Conservation (phyloP, 1,284 basidiomycete species). For the Rhodotorula sp. region DNA sequence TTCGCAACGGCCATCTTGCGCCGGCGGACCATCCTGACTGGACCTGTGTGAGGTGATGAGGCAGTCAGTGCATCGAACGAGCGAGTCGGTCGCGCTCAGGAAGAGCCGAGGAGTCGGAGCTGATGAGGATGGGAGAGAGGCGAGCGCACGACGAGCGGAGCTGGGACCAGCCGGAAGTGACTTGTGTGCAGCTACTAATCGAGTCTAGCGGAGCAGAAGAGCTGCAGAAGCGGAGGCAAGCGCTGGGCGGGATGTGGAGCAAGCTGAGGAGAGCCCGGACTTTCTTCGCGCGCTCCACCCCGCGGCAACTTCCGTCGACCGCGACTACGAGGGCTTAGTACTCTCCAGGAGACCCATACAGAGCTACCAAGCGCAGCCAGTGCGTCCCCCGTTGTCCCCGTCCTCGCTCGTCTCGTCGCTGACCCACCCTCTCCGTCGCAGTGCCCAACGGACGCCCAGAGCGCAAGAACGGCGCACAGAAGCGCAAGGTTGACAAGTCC, state of each 20-base stretch:
- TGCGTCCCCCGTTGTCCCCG: neutral
- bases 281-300: neutral
- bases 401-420: neutral
- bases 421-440: neutral
- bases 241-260: neutral
- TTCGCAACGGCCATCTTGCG: neutral
- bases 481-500: slow-evolving; percentile 51
- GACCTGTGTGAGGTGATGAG: neutral
- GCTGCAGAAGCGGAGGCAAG: no score
- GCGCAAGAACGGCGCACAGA: slow-evolving; percentile 38
- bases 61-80: neutral
- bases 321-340: neutral
- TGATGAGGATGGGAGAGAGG: neutral
- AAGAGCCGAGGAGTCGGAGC: no score
- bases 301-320: neutral
- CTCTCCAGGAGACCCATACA: neutral
- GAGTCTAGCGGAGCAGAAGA: neutral
- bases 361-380: neutral
- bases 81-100: no score
- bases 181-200: neutral
- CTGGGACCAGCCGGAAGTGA: neutral
- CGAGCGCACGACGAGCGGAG: neutral
- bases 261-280: neutral
- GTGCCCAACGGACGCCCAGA: slow-evolving; percentile 29
- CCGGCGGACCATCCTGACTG: neutral